phyloP scores from a whole-genome alignment of 2,329 filamentous ascomycete species.

The Nectriaceae sp. region DNA sequence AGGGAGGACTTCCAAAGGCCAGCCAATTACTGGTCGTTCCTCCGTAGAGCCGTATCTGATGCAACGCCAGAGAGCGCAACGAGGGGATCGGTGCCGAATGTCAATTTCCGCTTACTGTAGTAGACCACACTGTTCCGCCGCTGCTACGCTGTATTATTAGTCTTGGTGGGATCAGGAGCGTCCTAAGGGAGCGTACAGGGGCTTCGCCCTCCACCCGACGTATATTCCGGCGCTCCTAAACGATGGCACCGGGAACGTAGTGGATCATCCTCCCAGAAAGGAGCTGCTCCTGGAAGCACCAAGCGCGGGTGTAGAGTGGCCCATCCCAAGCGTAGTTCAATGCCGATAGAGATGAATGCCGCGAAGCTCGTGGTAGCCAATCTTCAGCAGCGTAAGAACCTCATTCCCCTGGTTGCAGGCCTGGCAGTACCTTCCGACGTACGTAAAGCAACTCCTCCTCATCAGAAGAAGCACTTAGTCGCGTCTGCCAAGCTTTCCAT shows the following conservation, averaged over 20 bases:
- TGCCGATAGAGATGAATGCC: not conserved
- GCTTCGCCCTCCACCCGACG: slow-evolving; percentile 2
- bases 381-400: not conserved
- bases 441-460: not conserved
- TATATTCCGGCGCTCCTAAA: slow-evolving; percentile 2
- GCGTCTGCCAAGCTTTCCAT: not conserved
- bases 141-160: not conserved
- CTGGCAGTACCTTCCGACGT: slow-evolving; percentile 3
- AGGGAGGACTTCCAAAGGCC: slow-evolving; percentile 5
- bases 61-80: slow-evolving; percentile 3
- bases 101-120: slow-evolving; percentile 3
- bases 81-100: slow-evolving; percentile 3
- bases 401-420: not conserved
- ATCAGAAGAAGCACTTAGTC: not conserved
- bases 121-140: slow-evolving; percentile 1
- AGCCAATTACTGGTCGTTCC: slow-evolving; percentile 1
- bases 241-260: slow-evolving; percentile 1
- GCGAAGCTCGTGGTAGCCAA: not conserved
- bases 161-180: not conserved
- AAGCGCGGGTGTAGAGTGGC: slow-evolving; percentile 3
- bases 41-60: not conserved
- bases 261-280: slow-evolving; percentile 3
- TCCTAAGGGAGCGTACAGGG: not conserved
- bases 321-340: slow-evolving; percentile 3
- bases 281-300: slow-evolving; percentile 8